phyloP scores from a whole-genome alignment of 2,329 filamentous ascomycete genomes.

The Corynespora cassiicola region DNA sequence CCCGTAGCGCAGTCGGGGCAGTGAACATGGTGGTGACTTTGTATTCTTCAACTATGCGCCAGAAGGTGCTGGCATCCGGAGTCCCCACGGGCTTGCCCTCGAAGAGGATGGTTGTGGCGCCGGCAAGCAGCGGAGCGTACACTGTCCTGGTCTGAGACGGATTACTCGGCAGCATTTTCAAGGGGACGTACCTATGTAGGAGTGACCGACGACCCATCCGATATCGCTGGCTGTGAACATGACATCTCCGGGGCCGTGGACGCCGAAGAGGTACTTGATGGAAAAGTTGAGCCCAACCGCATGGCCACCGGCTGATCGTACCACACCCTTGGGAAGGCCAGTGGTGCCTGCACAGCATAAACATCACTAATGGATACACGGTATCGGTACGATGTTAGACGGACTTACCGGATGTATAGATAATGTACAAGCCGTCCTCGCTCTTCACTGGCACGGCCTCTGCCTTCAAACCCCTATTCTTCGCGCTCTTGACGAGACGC shows the following conservation, averaged over 20 bases:
- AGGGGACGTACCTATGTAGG: no score
- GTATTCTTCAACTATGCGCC: slow-evolving; percentile 84
- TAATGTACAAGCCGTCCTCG: slow-evolving; percentile 84
- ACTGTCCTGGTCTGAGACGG: no score
- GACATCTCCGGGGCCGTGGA: slow-evolving; percentile 84
- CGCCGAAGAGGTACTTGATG: slow-evolving; percentile 81
- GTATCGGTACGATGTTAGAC: no score
- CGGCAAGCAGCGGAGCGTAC: slow-evolving; percentile 84
- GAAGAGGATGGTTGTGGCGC: slow-evolving; percentile 85
- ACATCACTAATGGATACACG: slow-evolving; percentile 1
- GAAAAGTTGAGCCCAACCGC: slow-evolving; percentile 84
- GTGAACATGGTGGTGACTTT: slow-evolving; percentile 81
- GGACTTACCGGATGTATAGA: slow-evolving; percentile 75
- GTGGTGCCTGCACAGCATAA: slow-evolving; percentile 65
- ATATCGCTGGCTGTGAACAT: slow-evolving; percentile 84
- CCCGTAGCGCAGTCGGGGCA: slow-evolving; percentile 84
- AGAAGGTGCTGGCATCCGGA: slow-evolving; percentile 85
- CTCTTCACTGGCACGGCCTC: slow-evolving; percentile 80
- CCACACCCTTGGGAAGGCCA: slow-evolving; percentile 80
- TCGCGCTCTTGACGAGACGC: slow-evolving; percentile 73
- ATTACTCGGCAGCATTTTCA: no score
- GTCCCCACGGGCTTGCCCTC: slow-evolving; percentile 95
- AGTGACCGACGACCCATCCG: slow-evolving; percentile 82
- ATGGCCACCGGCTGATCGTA: slow-evolving; percentile 84
- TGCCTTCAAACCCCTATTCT: slow-evolving; percentile 70